phyloP scores from a whole-genome alignment of 1,139 yeast species.

The Fermentozyma sake region DNA sequence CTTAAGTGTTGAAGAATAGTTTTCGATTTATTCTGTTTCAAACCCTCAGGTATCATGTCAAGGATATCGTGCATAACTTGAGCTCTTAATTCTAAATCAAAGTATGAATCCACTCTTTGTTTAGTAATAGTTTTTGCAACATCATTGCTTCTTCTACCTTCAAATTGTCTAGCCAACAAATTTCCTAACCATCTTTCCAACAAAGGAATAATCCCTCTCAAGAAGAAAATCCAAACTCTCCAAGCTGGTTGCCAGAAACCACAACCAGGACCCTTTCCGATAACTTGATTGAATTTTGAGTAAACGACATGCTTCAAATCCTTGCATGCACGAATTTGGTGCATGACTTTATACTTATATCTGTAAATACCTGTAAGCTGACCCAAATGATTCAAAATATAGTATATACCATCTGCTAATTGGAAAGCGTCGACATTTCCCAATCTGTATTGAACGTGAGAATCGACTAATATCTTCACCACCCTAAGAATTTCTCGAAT shows the following conservation, averaged over 20 bases:
- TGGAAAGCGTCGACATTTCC: slow-evolving; percentile 94
- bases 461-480: slow-evolving; percentile 81
- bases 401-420: slow-evolving; percentile 89
- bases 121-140: slow-evolving; percentile 92
- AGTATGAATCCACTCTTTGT: slow-evolving; percentile 92
- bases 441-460: slow-evolving; percentile 85
- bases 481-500: slow-evolving; percentile 84
- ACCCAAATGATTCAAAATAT: slow-evolving; percentile 87
- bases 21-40: slow-evolving; percentile 81
- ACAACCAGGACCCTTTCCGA: slow-evolving; percentile 98
- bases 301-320: slow-evolving; percentile 91
- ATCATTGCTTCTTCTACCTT: slow-evolving; percentile 90
- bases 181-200: slow-evolving; percentile 95
- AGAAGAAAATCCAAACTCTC: slow-evolving; percentile 92
- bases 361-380: slow-evolving; percentile 95
- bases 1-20: slow-evolving; percentile 89
- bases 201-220: slow-evolving; percentile 90
- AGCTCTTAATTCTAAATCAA: slow-evolving; percentile 88
- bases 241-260: slow-evolving; percentile 99
- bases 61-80: slow-evolving; percentile 93
- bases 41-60: slow-evolving; percentile 96
- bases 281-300: slow-evolving; percentile 68
- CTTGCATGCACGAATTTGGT: slow-evolving; percentile 92
- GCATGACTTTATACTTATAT: slow-evolving; percentile 97
- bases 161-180: slow-evolving; percentile 86